These are phyloP conservation scores for Debaryomyces udenii DNA, from an alignment of 1,139 yeast genomes.

Conservation along the genomic window DNA sequence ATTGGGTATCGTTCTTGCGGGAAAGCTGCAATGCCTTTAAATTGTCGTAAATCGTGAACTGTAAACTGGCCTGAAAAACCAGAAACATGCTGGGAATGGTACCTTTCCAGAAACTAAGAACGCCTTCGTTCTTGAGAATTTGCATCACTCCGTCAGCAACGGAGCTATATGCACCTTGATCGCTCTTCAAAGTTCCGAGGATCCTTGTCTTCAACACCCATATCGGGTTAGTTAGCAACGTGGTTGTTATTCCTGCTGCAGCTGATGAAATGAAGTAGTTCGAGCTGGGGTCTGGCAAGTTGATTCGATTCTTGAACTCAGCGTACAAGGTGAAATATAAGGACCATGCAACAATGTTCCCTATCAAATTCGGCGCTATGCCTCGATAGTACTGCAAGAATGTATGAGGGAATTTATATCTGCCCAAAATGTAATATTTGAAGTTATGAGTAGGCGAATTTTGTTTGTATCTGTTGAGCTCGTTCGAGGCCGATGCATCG, in stretches of 20 bases:
- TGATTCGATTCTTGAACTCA: conserved; percentile 46
- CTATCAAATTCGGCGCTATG: conserved; percentile 74
- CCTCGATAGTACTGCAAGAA: conserved; percentile 64
- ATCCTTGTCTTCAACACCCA: conserved; percentile 93
- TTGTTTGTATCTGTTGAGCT: conserved; percentile 5
- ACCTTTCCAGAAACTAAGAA: conserved; percentile 79
- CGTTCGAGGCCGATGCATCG: conserved; percentile 17
- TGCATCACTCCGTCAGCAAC: conserved; percentile 55
- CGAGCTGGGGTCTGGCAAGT: conserved; percentile 24
- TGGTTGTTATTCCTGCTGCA: conserved; percentile 73
- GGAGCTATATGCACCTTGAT: conserved; percentile 58
- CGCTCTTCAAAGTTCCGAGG: conserved; percentile 56
- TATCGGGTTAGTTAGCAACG: conserved; percentile 82
- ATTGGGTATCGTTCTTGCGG: conserved; percentile 13
- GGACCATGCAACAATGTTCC: conserved; percentile 89
- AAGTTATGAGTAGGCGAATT: neutral
- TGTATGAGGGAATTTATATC: conserved; percentile 11
- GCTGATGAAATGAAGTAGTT: conserved; percentile 42
- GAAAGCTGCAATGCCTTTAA: conserved; percentile 44
- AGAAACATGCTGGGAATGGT: conserved; percentile 78
- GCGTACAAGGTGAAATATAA: conserved; percentile 78
- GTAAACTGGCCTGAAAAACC: conserved; percentile 87
- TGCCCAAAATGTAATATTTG: conserved; percentile 4
- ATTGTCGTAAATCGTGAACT: conserved; percentile 82
- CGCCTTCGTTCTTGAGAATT: conserved; percentile 64